Conservation (phyloP, 257 asterid species). For the Ajuga chamaepitys region DNA sequence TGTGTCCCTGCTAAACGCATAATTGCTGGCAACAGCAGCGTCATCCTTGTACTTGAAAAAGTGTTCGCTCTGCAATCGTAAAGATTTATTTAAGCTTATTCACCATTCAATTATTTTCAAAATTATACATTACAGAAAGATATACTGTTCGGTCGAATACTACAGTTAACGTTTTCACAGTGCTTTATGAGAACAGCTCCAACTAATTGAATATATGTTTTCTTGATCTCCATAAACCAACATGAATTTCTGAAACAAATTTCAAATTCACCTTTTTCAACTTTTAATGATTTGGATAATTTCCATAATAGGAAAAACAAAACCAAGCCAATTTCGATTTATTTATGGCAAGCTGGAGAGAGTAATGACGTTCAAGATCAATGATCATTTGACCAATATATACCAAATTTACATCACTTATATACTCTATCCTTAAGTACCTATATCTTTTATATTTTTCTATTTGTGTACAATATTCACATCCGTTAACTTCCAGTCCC, state of each 20-base stretch:
- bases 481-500: not conserved
- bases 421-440: not conserved
- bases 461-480: not conserved
- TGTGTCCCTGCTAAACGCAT: slow-evolving; percentile 45
- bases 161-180: not conserved
- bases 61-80: slow-evolving; percentile 55
- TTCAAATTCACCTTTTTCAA: not conserved
- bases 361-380: not conserved
- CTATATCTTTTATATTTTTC: not conserved
- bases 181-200: not conserved
- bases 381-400: not conserved
- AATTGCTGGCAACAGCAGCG: slow-evolving; percentile 44
- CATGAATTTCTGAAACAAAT: not conserved
- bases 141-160: not conserved
- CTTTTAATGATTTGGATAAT: not conserved
- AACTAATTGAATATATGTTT: not conserved
- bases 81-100: slow-evolving; percentile 9
- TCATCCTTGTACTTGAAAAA: slow-evolving; percentile 60
- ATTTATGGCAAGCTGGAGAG: not conserved
- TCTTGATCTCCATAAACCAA: not conserved
- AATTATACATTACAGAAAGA: not conserved
- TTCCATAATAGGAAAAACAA: not conserved
- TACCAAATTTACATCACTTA: not conserved
- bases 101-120: not conserved
- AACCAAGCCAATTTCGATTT: not conserved